Base-by-base conservation (phyloP, 176 grass and related monocot genomes). In the Triticum urartu region DNA sequence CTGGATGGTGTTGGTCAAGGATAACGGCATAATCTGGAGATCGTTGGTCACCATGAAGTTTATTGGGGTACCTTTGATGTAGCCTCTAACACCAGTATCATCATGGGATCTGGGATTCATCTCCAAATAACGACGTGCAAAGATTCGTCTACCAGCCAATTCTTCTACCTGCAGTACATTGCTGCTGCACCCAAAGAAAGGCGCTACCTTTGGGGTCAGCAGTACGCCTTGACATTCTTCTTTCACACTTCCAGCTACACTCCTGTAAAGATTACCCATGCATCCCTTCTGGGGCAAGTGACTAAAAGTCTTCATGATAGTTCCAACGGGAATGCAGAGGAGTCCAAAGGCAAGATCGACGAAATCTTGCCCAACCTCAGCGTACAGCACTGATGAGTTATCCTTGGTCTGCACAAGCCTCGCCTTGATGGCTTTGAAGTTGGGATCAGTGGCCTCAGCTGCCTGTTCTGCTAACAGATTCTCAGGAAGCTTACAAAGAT, bases 321-420 rank as follows among this genome's bases (percentile, higher is more conserved):
- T 5, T 28, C 62, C 64, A 66, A 66, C 0, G 0, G 64, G 64
- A 32, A 66, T 32, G 5, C 64, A 7, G 3, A 66, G 64, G 12
- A 66, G 26, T 12, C 25, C 64, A 66, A 66, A 66, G 11, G 1
- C 11, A 7, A 66, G 64, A 7, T 66, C 64, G 2, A 66, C 64
- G 0, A 66, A 66, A 0, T 66, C 64, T 32, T 32, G 64, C 12
- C 26, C 26, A 66, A 15, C 64, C 6, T 66, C 64, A 66, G 26
- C 64, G 3, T 66, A 32, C 11, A 66, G 12, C 5, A 32, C 12
- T 1, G 62, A 5, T 11, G 26, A 32, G 2, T 66, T 5, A 32
- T 33, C 64, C 64, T 66, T 66, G 28, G 62, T 5, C 24, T 64
- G 62, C 5, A 88, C 71, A 76, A 88, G 32, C 35, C 28, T 68